Evolutionary conservation across 805 yeast species (phyloP), one percentile per base, ranked within the genome.

Genomic region (Metschnikowia rubicola): DNA sequence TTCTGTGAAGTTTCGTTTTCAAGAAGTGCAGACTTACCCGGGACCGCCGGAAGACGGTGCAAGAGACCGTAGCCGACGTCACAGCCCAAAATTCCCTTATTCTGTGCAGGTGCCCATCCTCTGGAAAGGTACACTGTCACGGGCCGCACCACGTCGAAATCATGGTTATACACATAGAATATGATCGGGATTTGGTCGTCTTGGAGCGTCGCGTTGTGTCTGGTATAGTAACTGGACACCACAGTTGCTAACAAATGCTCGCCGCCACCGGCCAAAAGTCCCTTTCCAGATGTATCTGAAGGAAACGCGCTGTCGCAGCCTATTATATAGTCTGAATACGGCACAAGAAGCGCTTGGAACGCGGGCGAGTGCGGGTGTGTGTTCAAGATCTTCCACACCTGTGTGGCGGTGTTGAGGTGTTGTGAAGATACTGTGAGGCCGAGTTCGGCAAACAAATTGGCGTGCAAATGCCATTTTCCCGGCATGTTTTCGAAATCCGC

Each of bases 1-100:
- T 21, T 21, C 7, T 21, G 26, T 21, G 26, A 21, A 7, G 7
- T 30, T 10, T 10, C 33, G n/a, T 30, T n/a, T n/a, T 30, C 33
- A 9, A 30, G n/a, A 10, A 12, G 33, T 19, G 13, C 38, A 21
- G 12, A 21, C 28, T 37, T 37, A 19, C 39, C 45, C 8, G 17
- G n/a, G 10, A 37, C 85, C 48, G 81, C 80, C 1, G 98, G 97
- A n/a, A 88, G 67, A 50, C 94, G 71, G 62, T 92, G 98, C 42
- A 92, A 70, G 43, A 86, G 74, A 0, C 99, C 99, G 59, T 90
- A 91, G 0, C 97, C 98, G 15, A 92, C 95, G 54, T 91, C 96
- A 67, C 97, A 90, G 2, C 99, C 99, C 33, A 92, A 68, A 33
- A 89, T 71, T 1, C 96, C 96, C 53, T 72, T 77, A 12, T 91